Base-by-base conservation (phyloP, 2,329 filamentous ascomycete genomes). In the Aspergillus udagawae region DNA sequence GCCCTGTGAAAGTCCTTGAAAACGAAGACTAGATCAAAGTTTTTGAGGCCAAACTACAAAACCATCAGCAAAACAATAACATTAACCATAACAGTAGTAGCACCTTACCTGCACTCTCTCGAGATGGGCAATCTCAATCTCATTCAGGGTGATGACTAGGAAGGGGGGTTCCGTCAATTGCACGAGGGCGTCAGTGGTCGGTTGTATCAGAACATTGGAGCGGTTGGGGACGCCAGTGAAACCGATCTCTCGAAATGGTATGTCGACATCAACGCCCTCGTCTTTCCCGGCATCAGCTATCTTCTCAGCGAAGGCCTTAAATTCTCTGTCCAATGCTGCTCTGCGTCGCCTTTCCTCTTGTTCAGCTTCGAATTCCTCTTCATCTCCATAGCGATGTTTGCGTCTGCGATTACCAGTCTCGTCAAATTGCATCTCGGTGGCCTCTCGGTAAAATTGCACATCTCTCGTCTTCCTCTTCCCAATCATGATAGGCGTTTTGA, bases 401-500 rank as follows among this genome's bases (percentile, higher is more conserved):
- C 94, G 90, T 79, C 97, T 96, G 62, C 95, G 86, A 77, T 97
- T 99, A 65, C 94, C 95, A 50, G 94, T 99, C 78, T 99, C 94
- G 69, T 99, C 94, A 66, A 99, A 97, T 70, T 96, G 92, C 73
- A 99, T 97, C 65, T 99, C 94, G 0, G 94, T 97, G 3, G 94
- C 94, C 78, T 99, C 94, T 54, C 94, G 86, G 70, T 97, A 97
- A 77, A 99, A 99, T 67, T 99, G 95, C 1, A 99, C 90, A 73
- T 99, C 95, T 79, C 94, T 97, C 10, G 94, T 96, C 85, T 99
- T 99, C 80, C 96, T 95, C 82, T 96, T 97, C 60, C 94, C 94
- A 61, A 99, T 90, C 75, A 99, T 92, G 72, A 99, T 97, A 2
- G 94, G 94, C 60, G 97, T 96, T 78, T 96, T 97, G 51, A 99